phyloP scores from a whole-genome alignment of 352 stramenopile species.

The Phytophthora cajani region DNA sequence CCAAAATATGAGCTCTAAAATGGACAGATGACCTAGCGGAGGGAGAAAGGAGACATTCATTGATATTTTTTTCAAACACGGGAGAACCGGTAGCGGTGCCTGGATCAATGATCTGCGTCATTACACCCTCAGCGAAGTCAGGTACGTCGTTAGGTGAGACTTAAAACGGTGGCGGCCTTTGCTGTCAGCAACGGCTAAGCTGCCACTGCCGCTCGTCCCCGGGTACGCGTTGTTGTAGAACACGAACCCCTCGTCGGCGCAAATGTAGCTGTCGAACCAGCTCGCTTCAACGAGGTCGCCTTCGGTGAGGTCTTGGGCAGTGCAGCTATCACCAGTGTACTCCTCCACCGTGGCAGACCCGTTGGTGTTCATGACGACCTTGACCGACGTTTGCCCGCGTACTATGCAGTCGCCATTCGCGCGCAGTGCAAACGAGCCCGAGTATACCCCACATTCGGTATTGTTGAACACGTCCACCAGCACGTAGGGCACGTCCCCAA shows the following conservation, averaged over 20 bases:
- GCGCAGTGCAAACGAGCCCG: background rate
- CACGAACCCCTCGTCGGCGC: background rate
- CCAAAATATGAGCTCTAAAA: too few relatives aligned
- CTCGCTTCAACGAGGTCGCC: background rate
- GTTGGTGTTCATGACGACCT: background rate
- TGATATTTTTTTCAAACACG: background rate
- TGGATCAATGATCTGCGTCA: background rate
- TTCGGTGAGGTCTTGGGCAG: background rate
- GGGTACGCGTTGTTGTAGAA: background rate
- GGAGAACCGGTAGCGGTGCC: background rate
- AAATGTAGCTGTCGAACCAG: background rate
- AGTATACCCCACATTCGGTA: background rate
- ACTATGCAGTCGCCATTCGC: background rate
- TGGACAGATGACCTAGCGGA: background rate
- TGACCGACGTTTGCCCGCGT: background rate
- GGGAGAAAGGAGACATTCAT: background rate
- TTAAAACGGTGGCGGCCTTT: background rate
- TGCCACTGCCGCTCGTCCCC: conserved; percentile 1
- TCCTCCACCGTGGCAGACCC: background rate
- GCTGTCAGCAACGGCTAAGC: background rate
- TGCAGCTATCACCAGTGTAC: background rate
- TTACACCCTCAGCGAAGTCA: background rate
- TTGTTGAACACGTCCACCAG: background rate
- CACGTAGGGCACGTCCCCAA: background rate
- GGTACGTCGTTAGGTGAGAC: background rate